phyloP scores from a whole-genome alignment of 495 filamentous ascomycete genomes.

The Cudoniella acicularis region DNA sequence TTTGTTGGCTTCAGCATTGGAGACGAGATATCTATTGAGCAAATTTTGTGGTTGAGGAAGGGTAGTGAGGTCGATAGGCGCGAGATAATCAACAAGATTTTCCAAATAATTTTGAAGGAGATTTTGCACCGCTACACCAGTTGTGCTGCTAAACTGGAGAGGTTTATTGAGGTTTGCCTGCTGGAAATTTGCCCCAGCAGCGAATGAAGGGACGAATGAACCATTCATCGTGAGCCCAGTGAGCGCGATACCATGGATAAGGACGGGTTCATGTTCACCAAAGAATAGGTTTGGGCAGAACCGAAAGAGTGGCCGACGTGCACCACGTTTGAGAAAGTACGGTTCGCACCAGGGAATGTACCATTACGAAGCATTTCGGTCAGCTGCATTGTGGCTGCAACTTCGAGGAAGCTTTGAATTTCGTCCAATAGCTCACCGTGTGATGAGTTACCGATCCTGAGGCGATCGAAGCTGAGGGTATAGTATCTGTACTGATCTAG shows the following conservation, averaged over 20 bases:
- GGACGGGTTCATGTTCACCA: slow-evolving; percentile 45
- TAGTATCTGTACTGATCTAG: slow-evolving; percentile 46
- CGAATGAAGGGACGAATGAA: slow-evolving; percentile 34
- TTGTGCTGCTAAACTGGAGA: slow-evolving; percentile 33
- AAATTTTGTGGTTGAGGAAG: neutral
- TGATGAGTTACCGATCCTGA: slow-evolving; percentile 53
- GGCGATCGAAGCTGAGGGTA: slow-evolving; percentile 55
- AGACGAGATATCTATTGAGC: slow-evolving; percentile 25
- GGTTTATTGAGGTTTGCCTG: slow-evolving; percentile 41
- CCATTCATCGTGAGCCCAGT: slow-evolving; percentile 51
- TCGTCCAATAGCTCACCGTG: slow-evolving; percentile 51
- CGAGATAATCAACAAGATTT: slow-evolving; percentile 15
- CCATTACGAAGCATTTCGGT: slow-evolving; percentile 45
- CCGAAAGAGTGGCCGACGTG: slow-evolving; percentile 60
- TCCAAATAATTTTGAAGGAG: slow-evolving; percentile 16
- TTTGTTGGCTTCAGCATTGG: slow-evolving; percentile 18
- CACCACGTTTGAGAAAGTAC: slow-evolving; percentile 43
- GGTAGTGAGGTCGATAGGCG: slow-evolving; percentile 10
- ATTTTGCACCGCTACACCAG: slow-evolving; percentile 40
- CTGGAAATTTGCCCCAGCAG: slow-evolving; percentile 42
- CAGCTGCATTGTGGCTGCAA: slow-evolving; percentile 46
- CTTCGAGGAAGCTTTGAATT: slow-evolving; percentile 52
- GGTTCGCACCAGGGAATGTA: slow-evolving; percentile 27
- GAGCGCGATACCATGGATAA: slow-evolving; percentile 52
- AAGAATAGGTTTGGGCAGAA: slow-evolving; percentile 40